phyloP scores from a whole-genome alignment of 2,329 filamentous ascomycete genomes.

The Periglandula ipomoeae region DNA sequence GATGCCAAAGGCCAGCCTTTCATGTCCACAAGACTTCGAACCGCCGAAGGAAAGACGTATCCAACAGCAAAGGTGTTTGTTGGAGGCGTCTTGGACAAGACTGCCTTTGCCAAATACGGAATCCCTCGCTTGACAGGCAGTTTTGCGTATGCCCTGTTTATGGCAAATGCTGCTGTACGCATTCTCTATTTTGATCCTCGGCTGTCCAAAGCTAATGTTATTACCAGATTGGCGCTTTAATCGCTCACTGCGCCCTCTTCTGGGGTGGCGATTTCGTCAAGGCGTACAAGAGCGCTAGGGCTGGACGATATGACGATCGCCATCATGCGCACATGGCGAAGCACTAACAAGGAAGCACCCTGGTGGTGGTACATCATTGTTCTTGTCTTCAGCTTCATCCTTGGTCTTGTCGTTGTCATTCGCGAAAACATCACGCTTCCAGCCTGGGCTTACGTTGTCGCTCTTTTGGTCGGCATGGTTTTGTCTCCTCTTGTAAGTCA shows the following conservation, averaged over 20 bases:
- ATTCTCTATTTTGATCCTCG: conserved; percentile 8
- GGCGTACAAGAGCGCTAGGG: conserved; percentile 26
- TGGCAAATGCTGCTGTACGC: conserved; percentile 47
- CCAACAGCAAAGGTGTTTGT: conserved; percentile 30
- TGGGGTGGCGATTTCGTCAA: conserved; percentile 43
- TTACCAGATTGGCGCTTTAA: conserved; percentile 42
- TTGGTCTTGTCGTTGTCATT: conserved; percentile 24
- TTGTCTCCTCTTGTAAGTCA: conserved; percentile 3
- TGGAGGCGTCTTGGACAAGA: conserved; percentile 31
- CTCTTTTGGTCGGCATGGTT: conserved; percentile 19
- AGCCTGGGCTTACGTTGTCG: conserved; percentile 26
- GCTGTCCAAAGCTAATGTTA: not conserved
- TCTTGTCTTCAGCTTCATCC: conserved; percentile 22
- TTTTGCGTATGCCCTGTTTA: conserved; percentile 45
- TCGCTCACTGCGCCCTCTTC: conserved; percentile 43
- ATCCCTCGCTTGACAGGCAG: conserved; percentile 37
- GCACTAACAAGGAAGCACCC: conserved; percentile 38
- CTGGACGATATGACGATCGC: conserved; percentile 34
- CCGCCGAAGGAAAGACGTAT: conserved; percentile 30
- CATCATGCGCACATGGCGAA: conserved; percentile 44
- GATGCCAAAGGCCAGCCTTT: conserved; percentile 22
- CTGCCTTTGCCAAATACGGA: conserved; percentile 32
- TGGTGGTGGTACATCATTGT: conserved; percentile 27
- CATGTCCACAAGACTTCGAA: conserved; percentile 25
- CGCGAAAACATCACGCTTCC: conserved; percentile 27